Evolutionary conservation across 2,329 filamentous ascomycete genomes (phyloP), one percentile per base, ranked within the genome.

Genomic region (Exophiala bonariae): DNA sequence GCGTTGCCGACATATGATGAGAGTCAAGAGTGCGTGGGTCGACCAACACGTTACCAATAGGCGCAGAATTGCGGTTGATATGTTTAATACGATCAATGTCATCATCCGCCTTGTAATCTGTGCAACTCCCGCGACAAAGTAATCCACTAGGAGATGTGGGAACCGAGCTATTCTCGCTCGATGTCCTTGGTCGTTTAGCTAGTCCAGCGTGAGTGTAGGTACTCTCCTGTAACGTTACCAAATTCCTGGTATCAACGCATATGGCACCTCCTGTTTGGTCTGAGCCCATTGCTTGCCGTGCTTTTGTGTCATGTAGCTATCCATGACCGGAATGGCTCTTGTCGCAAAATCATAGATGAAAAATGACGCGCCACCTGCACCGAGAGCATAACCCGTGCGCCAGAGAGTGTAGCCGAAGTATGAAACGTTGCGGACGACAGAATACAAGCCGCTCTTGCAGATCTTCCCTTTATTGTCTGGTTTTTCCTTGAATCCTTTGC

Each of bases 371-470:
- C 77, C 76, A 4, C 74, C 76, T 44, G 66, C 64, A 3, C 70
- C 71, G 36, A 77, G 50, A 3, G 75, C 74, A 58, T 74, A 78
- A 3, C 70, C 75, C 18, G 66, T 62, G 18, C 77, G 62, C 76
- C 77, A 80, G 5, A 79, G 28, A 1, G 71, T 72, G 55, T 77
- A 80, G 1, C 69, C 77, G 17, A 72, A 71, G 55, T 80, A 81
- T 51, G 80, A 80, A 63, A 79, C 71, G 57, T 80, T 75, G 35
- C 76, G 69, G 3, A 74, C 73, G 31, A 74, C 59, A 1, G 64
- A 60, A 61, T 74, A 81, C 28, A 80, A 54, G 0, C 78, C 76
- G 8, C 70, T 70, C 0, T 68, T 70, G 54, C 72, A 81, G 0
- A 71, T 63, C 61, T 78, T 77, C 14, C 78, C 77, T 54, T 75